These are phyloP conservation scores for Colletotrichum horii DNA, from an alignment of 2,329 filamentous ascomycete species.

Conservation along the genomic window DNA sequence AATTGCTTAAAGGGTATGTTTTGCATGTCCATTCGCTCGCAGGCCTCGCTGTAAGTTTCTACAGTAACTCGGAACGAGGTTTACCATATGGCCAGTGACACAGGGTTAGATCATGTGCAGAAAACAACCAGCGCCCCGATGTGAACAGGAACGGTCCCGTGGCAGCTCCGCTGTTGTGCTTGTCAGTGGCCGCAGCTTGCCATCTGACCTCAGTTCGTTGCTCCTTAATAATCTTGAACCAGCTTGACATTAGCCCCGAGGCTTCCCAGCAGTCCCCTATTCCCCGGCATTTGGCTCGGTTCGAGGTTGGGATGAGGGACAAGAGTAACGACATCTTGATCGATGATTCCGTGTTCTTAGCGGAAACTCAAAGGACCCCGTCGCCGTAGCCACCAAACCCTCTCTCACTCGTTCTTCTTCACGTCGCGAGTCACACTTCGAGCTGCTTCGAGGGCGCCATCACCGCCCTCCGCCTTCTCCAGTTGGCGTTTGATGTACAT, in stretches of 20 bases:
- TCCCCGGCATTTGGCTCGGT: neutral
- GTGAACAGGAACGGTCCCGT: neutral
- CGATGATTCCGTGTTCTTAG: neutral
- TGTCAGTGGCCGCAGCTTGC: neutral
- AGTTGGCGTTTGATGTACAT: conserved; percentile 1
- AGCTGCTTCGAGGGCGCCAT: neutral
- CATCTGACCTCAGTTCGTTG: neutral
- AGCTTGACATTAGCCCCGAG: neutral
- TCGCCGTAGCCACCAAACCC: neutral
- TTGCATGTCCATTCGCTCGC: neutral
- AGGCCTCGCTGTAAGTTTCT: fast-evolving
- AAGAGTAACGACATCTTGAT: too few relatives aligned
- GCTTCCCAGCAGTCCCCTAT: neutral
- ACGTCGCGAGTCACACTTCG: neutral
- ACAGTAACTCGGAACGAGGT: neutral
- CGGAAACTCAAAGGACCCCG: neutral
- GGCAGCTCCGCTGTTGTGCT: neutral
- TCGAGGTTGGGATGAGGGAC: neutral
- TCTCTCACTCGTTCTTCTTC: neutral
- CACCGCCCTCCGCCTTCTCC: neutral
- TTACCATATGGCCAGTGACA: neutral
- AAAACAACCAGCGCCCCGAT: neutral
- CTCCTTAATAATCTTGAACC: neutral
- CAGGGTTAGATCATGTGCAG: neutral
- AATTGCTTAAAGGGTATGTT: neutral